These are phyloP conservation scores for Tinospora cordifolia DNA, from an alignment of 164 flowering plant species.

Conservation along the genomic window DNA sequence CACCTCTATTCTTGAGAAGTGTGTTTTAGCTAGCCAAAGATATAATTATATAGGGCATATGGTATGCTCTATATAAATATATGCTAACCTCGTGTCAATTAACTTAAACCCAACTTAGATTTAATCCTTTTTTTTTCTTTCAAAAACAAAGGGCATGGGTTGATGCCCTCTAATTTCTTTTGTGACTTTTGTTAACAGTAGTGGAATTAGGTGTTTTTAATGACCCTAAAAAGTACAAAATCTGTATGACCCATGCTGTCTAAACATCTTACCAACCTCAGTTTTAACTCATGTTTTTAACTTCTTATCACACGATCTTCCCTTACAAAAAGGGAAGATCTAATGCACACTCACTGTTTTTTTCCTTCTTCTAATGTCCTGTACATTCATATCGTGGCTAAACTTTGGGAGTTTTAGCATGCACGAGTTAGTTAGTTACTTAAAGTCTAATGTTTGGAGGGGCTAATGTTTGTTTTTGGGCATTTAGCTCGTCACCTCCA, in stretches of 20 bases:
- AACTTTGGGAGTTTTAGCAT: conserved; percentile 46
- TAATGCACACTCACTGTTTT: neutral
- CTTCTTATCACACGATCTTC: conserved; percentile 22
- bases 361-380: conserved; percentile 15
- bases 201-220: conserved; percentile 8
- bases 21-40: conserved; percentile 15
- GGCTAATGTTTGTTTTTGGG: conserved; percentile 25
- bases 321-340: conserved; percentile 34
- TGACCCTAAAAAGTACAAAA: conserved; percentile 10
- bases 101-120: conserved; percentile 8
- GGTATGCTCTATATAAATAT: conserved; percentile 12
- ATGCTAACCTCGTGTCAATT: conserved; percentile 1
- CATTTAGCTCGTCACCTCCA: conserved; percentile 24
- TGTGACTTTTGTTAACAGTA: neutral
- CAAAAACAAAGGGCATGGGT: conserved; percentile 7
- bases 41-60: conserved; percentile 11
- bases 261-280: conserved; percentile 13
- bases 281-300: conserved; percentile 2
- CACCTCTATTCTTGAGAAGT: conserved; percentile 23
- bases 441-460: conserved; percentile 19
- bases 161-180: neutral
- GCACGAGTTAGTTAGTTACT: neutral
- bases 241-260: conserved; percentile 9
- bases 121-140: neutral
- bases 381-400: conserved; percentile 37